Evolutionary conservation across 495 filamentous ascomycete genomes (phyloP).

Genomic region (Achaetomiella virescens): DNA sequence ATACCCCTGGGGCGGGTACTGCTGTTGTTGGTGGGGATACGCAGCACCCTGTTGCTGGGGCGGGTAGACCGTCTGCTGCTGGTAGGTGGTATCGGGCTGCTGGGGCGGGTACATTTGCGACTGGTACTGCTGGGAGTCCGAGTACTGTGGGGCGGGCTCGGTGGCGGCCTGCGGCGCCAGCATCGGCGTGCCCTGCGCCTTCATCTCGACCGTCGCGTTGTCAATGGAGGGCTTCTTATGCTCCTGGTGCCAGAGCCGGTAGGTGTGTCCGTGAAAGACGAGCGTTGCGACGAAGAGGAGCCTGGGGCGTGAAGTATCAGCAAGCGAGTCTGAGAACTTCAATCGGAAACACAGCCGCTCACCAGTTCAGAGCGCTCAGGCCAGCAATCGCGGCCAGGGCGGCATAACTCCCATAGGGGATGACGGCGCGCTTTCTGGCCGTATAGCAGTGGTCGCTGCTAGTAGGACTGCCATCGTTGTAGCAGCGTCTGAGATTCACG

Average conservation of each 20-base stretch:
- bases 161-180: constrained; percentile 17
- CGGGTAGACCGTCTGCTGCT: no score
- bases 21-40: background rate
- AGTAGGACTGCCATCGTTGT: constrained; percentile 33
- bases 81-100: background rate
- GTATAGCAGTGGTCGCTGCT: constrained; percentile 34
- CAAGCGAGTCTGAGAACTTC: background rate
- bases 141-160: constrained; percentile 21
- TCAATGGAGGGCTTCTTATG: constrained; percentile 21
- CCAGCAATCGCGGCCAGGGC: constrained; percentile 38
- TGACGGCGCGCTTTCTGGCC: constrained; percentile 14
- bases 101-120: constrained; percentile 13
- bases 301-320: constrained; percentile 8
- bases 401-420: constrained; percentile 21
- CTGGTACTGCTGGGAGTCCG: constrained; percentile 19
- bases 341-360: background rate
- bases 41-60: background rate
- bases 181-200: constrained; percentile 26
- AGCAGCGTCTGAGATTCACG: constrained; percentile 31
- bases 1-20: constrained; percentile 6
- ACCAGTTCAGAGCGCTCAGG: constrained; percentile 37
- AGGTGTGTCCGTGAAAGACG: constrained; percentile 37
- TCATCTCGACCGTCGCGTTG: constrained; percentile 33
- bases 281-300: constrained; percentile 42
- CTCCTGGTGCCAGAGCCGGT: constrained; percentile 32